Evolutionary conservation across 2,329 filamentous ascomycete genomes (phyloP).

Genomic region (Apiospora rasikravindrae): DNA sequence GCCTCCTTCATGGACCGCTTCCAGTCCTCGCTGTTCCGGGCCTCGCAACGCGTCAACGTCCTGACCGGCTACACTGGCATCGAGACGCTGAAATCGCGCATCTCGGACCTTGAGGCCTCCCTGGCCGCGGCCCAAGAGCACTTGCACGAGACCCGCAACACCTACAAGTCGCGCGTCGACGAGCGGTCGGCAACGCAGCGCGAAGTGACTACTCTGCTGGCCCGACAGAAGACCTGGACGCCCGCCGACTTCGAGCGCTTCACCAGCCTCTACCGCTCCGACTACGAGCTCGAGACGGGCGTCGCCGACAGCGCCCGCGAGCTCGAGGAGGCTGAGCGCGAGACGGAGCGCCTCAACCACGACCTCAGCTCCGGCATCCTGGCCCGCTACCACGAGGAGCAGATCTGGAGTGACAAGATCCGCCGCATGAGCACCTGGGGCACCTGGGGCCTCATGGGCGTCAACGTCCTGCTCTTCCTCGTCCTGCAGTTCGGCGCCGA

Average conservation of each 20-base stretch:
- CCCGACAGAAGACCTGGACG: slow-evolving; percentile 92
- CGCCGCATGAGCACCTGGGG: slow-evolving; percentile 96
- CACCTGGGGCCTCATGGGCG: slow-evolving; percentile 96
- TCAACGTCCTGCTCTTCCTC: slow-evolving; percentile 90
- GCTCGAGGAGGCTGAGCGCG: slow-evolving; percentile 76
- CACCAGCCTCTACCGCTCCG: slow-evolving; percentile 87
- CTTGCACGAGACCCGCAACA: slow-evolving; percentile 73
- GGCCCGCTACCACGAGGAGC: slow-evolving; percentile 95
- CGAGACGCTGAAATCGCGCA: slow-evolving; percentile 81
- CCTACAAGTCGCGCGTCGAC: slow-evolving; percentile 80
- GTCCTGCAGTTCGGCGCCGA: slow-evolving; percentile 88
- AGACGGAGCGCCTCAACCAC: slow-evolving; percentile 77
- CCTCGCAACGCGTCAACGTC: slow-evolving; percentile 88
- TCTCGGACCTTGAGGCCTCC: slow-evolving; percentile 67
- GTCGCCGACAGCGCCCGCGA: slow-evolving; percentile 75
- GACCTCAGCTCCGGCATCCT: slow-evolving; percentile 83
- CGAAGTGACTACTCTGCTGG: slow-evolving; percentile 91
- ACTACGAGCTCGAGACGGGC: slow-evolving; percentile 90
- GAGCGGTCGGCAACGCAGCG: slow-evolving; percentile 88
- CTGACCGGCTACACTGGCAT: slow-evolving; percentile 94
- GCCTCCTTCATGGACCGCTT: slow-evolving; percentile 84
- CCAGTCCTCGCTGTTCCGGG: slow-evolving; percentile 82
- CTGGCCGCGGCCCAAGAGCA: slow-evolving; percentile 64
- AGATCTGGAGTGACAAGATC: slow-evolving; percentile 99
- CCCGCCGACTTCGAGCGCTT: slow-evolving; percentile 90